Evolutionary conservation across 2,329 filamentous ascomycete species (phyloP).

Genomic region (Tolypocladium capitatum): DNA sequence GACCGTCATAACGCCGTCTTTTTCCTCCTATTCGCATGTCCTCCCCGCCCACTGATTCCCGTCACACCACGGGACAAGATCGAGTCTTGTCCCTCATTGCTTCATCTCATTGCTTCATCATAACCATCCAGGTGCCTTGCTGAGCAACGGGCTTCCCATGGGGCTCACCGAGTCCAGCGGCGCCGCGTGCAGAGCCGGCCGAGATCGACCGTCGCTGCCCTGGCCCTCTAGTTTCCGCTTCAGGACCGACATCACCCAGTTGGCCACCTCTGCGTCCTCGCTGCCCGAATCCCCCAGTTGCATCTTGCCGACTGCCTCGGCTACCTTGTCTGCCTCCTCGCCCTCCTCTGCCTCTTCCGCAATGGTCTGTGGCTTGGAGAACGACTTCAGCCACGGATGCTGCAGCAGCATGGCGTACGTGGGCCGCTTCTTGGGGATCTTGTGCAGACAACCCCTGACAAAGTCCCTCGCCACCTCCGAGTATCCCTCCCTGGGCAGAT

Average conservation of each 20-base stretch:
- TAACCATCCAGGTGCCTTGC: not conserved
- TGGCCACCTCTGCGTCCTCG: constrained; percentile 69
- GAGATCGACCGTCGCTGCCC: constrained; percentile 33
- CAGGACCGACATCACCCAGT: constrained; percentile 68
- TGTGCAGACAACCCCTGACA: constrained; percentile 80
- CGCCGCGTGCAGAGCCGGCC: constrained; percentile 78
- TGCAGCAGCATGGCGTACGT: constrained; percentile 81
- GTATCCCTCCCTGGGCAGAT: constrained; percentile 66
- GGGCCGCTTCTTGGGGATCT: constrained; percentile 83
- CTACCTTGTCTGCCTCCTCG: constrained; percentile 30
- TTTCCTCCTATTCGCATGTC: not conserved
- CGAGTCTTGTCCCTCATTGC: not conserved
- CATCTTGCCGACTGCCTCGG: constrained; percentile 30
- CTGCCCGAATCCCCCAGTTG: constrained; percentile 22
- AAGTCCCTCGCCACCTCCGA: constrained; percentile 74
- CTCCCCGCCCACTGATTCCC: not conserved
- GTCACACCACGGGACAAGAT: not conserved
- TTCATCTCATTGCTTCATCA: not conserved
- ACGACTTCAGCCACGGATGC: constrained; percentile 71
- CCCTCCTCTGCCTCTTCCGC: constrained; percentile 55
- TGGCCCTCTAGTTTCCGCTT: constrained; percentile 40
- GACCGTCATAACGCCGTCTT: not conserved
- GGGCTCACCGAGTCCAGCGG: constrained; percentile 63
- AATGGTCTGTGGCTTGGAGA: constrained; percentile 66
- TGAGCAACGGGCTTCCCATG: constrained; percentile 22